Conservation (phyloP, 208 protist species). For the Trichomonas tenax region DNA sequence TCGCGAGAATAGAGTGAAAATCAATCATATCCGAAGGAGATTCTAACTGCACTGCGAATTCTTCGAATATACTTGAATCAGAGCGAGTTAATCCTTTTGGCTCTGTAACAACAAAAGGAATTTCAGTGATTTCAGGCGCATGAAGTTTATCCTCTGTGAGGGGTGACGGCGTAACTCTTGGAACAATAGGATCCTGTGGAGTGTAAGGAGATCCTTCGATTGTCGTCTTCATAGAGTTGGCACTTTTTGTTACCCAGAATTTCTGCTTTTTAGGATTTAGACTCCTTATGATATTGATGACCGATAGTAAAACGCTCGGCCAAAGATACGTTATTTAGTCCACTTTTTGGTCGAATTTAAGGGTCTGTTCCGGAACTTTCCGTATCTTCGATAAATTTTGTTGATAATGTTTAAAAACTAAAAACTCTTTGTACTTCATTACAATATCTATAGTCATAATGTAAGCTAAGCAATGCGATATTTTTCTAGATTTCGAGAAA, state of each 20-base stretch:
- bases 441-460: too few species aligned
- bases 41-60: neutral
- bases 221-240: neutral
- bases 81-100: neutral
- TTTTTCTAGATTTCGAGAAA: too few species aligned
- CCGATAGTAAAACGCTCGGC: too few species aligned
- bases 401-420: too few species aligned
- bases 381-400: too few species aligned
- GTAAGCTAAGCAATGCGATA: too few species aligned
- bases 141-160: neutral
- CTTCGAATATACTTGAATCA: neutral
- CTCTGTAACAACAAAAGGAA: neutral
- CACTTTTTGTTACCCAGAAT: neutral
- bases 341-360: too few species aligned
- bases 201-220: neutral
- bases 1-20: neutral
- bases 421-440: too few species aligned
- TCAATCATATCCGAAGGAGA: neutral
- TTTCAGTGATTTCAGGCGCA: neutral
- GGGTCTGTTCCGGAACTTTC: too few species aligned
- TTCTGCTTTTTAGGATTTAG: too few species aligned
- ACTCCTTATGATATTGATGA: too few species aligned
- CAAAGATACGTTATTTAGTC: too few species aligned
- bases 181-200: neutral
- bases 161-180: neutral